Conservation (phyloP, 345 rosid genomes). For the Salix viminalis region DNA sequence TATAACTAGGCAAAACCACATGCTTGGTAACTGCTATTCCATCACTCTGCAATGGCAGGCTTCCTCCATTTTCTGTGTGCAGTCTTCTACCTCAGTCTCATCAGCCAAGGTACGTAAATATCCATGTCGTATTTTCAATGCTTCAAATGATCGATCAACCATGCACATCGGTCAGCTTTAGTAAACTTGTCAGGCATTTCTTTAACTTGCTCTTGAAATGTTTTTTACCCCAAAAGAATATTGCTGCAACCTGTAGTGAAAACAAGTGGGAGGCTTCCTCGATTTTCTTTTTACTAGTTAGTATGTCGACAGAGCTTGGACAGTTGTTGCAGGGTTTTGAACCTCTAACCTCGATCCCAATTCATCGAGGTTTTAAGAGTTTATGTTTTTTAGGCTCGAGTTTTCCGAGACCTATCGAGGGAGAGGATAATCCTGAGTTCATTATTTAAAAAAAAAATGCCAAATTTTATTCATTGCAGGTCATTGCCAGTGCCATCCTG, state of each 20-base stretch:
- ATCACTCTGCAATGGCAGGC: not conserved
- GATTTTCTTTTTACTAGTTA: no score
- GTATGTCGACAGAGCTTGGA: not conserved
- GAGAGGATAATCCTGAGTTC: not conserved
- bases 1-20: no score
- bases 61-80: not conserved
- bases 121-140: no score
- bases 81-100: conserved; percentile 1
- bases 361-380: not conserved
- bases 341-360: not conserved
- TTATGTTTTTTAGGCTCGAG: not conserved
- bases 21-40: no score
- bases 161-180: no score
- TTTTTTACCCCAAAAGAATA: no score
- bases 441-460: not conserved
- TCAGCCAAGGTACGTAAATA: not conserved
- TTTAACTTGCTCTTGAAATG: no score
- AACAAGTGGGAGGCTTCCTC: no score
- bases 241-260: no score
- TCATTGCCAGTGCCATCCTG: conserved; percentile 3
- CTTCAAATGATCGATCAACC: no score
- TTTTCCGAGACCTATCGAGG: not conserved
- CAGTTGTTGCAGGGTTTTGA: not conserved
- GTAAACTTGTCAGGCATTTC: no score
- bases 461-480: conserved; percentile 9